These are phyloP conservation scores for Nannochloropsis granulata DNA, from an alignment of 108 stramenopile species.

Conservation along the genomic window DNA sequence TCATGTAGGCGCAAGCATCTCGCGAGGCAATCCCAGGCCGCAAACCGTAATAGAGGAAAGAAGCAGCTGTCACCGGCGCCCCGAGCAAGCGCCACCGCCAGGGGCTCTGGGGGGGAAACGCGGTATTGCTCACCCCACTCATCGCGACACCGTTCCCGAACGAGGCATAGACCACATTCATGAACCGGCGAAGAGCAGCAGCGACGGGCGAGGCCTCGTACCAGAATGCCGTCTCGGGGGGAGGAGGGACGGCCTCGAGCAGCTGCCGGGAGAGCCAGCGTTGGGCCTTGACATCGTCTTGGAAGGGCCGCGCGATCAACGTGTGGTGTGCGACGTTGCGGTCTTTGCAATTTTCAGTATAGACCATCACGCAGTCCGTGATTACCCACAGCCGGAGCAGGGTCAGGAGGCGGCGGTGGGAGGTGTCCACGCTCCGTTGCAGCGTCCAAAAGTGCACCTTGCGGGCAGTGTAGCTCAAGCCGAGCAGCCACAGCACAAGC, in stretches of 20 bases:
- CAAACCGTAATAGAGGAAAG: background rate
- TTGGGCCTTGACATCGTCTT: background rate
- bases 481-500: background rate
- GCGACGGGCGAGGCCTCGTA: background rate
- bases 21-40: background rate
- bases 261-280: background rate
- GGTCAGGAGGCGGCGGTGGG: background rate
- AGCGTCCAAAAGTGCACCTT: background rate
- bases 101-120: background rate
- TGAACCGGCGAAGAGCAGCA: background rate
- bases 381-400: background rate
- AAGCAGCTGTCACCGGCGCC: background rate
- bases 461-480: background rate
- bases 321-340: background rate
- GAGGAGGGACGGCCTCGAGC: background rate
- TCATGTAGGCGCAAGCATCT: background rate
- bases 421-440: background rate
- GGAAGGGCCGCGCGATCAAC: background rate
- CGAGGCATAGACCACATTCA: background rate
- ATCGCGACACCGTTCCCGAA: background rate
- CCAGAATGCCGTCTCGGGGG: background rate
- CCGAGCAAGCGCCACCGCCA: background rate
- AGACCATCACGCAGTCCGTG: background rate
- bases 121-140: background rate
- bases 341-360: background rate